phyloP scores from a whole-genome alignment of 139 green algal genomes.

The Axilococcus clingmanii region DNA sequence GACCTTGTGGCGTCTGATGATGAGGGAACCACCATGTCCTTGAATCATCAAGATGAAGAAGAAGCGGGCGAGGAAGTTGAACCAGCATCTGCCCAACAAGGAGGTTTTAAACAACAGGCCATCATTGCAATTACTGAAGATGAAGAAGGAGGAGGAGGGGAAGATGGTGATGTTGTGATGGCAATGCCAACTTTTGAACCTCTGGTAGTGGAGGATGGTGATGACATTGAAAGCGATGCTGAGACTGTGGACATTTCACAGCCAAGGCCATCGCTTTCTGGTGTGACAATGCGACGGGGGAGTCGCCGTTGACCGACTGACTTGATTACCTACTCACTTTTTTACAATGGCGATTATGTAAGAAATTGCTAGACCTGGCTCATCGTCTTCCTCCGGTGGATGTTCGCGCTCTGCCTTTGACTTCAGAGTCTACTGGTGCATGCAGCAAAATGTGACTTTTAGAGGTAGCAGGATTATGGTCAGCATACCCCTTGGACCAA shows the following conservation, averaged over 20 bases:
- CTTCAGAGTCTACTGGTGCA: slow-evolving; percentile 65
- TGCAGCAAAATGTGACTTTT: slow-evolving; percentile 90
- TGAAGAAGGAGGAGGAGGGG: not conserved
- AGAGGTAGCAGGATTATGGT: slow-evolving; percentile 58
- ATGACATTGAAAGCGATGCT: not conserved
- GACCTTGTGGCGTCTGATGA: not conserved
- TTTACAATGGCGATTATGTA: no score
- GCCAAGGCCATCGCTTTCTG: no score
- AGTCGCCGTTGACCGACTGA: no score
- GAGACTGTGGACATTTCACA: slow-evolving; percentile 1
- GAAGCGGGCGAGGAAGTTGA: no score
- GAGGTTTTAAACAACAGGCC: no score
- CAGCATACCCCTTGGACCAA: slow-evolving; percentile 76
- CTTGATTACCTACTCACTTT: no score
- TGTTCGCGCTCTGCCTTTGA: slow-evolving; percentile 41
- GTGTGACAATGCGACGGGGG: no score
- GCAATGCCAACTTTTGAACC: not conserved
- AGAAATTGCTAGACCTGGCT: no score
- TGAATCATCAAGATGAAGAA: not conserved
- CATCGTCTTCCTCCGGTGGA: slow-evolving; percentile 1
- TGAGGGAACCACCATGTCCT: not conserved
- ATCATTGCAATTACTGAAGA: no score
- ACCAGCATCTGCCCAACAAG: no score
- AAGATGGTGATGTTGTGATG: not conserved
- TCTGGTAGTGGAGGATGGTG: not conserved